phyloP scores from a whole-genome alignment of 495 filamentous ascomycete species.

The Bryoglossum gracile region DNA sequence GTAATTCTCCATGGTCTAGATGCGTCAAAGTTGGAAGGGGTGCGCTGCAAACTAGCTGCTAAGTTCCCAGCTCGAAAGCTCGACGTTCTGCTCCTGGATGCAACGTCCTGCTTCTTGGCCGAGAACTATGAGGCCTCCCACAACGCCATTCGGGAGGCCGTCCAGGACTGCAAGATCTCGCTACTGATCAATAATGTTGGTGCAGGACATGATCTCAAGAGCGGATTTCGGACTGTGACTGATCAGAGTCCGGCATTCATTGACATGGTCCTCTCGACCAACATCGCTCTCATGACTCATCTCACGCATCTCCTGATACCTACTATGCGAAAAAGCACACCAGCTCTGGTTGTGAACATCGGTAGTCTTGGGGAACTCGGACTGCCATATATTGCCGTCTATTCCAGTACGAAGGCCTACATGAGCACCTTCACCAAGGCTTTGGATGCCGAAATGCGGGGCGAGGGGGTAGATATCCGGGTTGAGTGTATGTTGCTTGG shows the following conservation, averaged over 20 bases:
- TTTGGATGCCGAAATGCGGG: conserved; percentile 27
- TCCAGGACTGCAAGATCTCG: conserved; percentile 26
- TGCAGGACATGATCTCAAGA: conserved; percentile 25
- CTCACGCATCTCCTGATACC: conserved; percentile 37
- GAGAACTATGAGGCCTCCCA: conserved; percentile 2
- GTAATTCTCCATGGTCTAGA: conserved; percentile 45
- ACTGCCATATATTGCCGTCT: conserved; percentile 33
- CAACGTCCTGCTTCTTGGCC: conserved; percentile 9
- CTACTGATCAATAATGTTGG: conserved; percentile 47
- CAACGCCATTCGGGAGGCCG: conserved; percentile 24
- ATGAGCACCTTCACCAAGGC: conserved; percentile 29
- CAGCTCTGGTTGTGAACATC: conserved; percentile 37
- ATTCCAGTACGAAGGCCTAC: conserved; percentile 34
- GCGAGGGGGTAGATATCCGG: conserved; percentile 25
- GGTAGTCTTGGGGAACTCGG: conserved; percentile 31
- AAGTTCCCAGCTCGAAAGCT: conserved; percentile 25
- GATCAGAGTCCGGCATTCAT: conserved; percentile 10
- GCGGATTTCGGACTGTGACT: conserved; percentile 9
- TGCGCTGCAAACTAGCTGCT: conserved; percentile 6
- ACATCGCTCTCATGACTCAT: conserved; percentile 35
- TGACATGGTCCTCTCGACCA: conserved; percentile 29
- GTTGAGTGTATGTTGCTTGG: conserved; percentile 29
- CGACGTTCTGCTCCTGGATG: conserved; percentile 31
- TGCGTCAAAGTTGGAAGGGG: conserved; percentile 29
- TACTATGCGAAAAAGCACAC: conserved; percentile 24